phyloP scores from a whole-genome alignment of 176 grass and related monocot genomes.

The Lolium rigidum region DNA sequence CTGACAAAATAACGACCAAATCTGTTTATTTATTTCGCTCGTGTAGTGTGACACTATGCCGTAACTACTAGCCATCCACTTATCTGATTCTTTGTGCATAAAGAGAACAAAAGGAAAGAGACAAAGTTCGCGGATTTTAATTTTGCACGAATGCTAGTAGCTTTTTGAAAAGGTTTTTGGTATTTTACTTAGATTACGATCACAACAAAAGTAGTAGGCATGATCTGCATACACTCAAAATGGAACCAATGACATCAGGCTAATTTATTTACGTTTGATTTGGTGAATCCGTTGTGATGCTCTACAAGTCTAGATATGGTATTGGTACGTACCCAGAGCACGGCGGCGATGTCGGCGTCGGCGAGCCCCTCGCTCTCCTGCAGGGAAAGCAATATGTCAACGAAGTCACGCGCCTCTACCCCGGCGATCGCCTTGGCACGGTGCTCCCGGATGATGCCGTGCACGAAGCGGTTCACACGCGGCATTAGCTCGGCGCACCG shows the following conservation, averaged over 20 bases:
- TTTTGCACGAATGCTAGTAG: slow-evolving; percentile 14
- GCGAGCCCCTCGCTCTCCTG: slow-evolving; percentile 69
- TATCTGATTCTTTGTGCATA: slow-evolving; percentile 24
- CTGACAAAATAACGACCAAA: slow-evolving; percentile 38
- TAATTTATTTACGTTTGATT: background rate
- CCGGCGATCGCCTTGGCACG: slow-evolving; percentile 30
- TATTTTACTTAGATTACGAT: slow-evolving; percentile 20
- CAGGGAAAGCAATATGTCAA: slow-evolving; percentile 71
- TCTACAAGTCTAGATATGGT: background rate
- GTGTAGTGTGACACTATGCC: background rate
- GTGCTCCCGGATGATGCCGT: slow-evolving; percentile 64
- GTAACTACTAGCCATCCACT: slow-evolving; percentile 31
- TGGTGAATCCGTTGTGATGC: background rate
- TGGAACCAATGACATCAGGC: background rate
- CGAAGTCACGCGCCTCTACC: slow-evolving; percentile 58
- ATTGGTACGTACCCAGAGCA: slow-evolving; percentile 69
- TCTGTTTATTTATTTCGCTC: background rate
- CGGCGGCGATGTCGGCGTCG: slow-evolving; percentile 71
- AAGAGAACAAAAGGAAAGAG: background rate
- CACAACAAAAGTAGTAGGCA: slow-evolving; percentile 12
- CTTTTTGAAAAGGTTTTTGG: background rate
- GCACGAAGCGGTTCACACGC: slow-evolving; percentile 70
- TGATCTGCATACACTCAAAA: background rate
- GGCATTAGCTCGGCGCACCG: slow-evolving; percentile 81
- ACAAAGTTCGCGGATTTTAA: background rate